Base-by-base conservation (phyloP, 768 basidiomycete species). In the Lentinula detonsa region DNA sequence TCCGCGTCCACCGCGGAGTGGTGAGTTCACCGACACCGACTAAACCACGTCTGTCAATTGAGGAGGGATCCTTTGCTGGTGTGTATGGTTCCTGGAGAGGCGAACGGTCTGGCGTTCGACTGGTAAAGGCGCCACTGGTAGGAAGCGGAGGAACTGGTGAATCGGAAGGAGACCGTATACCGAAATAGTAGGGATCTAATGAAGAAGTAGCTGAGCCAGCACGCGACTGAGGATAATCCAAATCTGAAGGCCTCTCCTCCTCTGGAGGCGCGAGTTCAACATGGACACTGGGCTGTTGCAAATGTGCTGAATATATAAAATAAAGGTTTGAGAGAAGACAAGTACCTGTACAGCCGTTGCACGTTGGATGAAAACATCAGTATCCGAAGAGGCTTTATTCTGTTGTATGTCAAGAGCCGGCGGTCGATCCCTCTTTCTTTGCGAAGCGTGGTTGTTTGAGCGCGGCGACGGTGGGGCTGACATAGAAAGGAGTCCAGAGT, bases 11-110 rank as follows among this genome's bases (percentile, higher is more conserved):
- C 63, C 95, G 84, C 52, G 97, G 97, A n/a, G 97, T 99, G 18
- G 94, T 79, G 35, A 98, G 84, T 74, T 99, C 97, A 40, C 97
- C 97, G 5, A 98, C 91, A 28, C 97, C 97, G 57, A 98, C 85
- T 43, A 98, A 85, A 40, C 86, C 90, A 16, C 85, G 82, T 61
- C 97, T 82, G 76, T 98, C 95, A 63, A 94, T 93, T 65, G 76
- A 71, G 21, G 90, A 85, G 21, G 90, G 88, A 74, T 93, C 87
- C 62, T 84, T 81, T 37, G 81, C 86, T 8, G 92, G 92, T 0
- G 91, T 91, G 40, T 84, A 74, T 16, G 87, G 86, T 64, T 87
- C 84, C 53, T 71, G 64, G 34, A 71, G 69, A 46, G 54, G 55
- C 37, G 75, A 76, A 50, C 81, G 81, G 65, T 90, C 89, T 37